These are phyloP conservation scores for Ichthyophthirius multifiliis DNA, from an alignment of 169 alveolate species.

Conservation along the genomic window DNA sequence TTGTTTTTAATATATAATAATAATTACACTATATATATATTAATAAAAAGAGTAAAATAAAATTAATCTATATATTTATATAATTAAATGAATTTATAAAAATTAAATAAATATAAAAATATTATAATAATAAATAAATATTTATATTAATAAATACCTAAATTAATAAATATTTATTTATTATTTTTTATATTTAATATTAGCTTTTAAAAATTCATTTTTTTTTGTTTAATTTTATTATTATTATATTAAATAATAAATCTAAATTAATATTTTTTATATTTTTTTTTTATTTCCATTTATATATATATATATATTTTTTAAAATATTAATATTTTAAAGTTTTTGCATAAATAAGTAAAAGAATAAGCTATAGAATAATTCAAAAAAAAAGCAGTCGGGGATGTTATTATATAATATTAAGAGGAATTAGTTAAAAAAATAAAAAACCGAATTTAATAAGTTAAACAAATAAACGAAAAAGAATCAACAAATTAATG, in stretches of 20 bases:
- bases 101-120: too few species aligned
- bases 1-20: slow-evolving; percentile 44
- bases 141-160: too few species aligned
- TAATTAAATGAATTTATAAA: too few species aligned
- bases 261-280: too few species aligned
- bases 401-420: slow-evolving; percentile 34
- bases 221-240: neutral
- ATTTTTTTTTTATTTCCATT: neutral
- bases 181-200: too few species aligned
- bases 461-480: slow-evolving; percentile 36
- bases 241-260: too few species aligned
- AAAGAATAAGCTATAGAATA: slow-evolving; percentile 46
- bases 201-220: neutral
- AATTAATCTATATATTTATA: too few species aligned
- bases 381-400: slow-evolving; percentile 49
- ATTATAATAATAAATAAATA: too few species aligned
- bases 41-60: too few species aligned
- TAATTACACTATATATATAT: too few species aligned
- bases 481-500: slow-evolving; percentile 38
- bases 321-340: slow-evolving; percentile 9
- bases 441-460: slow-evolving; percentile 32
- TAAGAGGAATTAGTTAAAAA: slow-evolving; percentile 36
- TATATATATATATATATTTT: slow-evolving; percentile 18
- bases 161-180: too few species aligned
- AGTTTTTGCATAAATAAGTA: slow-evolving; percentile 45